These are phyloP conservation scores for Reticulascus tulasneorum DNA, from an alignment of 2,329 filamentous ascomycete species.

Conservation along the genomic window DNA sequence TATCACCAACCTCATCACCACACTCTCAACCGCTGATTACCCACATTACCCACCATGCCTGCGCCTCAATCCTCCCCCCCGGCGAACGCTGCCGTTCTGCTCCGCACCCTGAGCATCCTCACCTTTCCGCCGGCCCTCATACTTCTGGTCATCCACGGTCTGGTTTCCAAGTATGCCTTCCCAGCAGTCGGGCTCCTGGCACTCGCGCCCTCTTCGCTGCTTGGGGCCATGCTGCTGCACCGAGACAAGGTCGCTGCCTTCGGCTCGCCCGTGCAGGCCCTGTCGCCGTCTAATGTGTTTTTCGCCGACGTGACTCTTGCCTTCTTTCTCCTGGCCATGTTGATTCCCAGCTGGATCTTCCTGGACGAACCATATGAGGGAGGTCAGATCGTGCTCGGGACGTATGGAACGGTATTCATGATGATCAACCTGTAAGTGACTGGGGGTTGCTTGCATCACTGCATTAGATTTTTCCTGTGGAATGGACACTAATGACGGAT, in stretches of 20 bases:
- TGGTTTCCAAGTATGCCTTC: conserved; percentile 7
- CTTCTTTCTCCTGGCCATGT: conserved; percentile 9
- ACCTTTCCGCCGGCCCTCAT: conserved; percentile 9
- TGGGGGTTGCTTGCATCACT: background rate
- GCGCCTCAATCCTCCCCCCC: too few species aligned
- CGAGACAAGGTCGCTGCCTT: conserved; percentile 15
- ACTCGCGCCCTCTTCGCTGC: conserved; percentile 10
- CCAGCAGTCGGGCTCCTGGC: conserved; percentile 16
- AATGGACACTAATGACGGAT: background rate
- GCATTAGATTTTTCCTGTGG: background rate
- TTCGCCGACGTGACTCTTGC: conserved; percentile 10
- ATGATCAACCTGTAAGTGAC: conserved; percentile 16
- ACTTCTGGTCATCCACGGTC: conserved; percentile 8
- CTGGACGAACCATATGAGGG: background rate
- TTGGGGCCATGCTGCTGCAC: conserved; percentile 10
- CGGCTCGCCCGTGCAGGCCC: conserved; percentile 14
- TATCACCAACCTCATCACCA: too few species aligned
- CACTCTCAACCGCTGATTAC: too few species aligned
- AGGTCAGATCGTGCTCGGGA: conserved; percentile 11
- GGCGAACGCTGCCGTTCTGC: too few species aligned
- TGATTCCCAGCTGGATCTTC: conserved; percentile 14
- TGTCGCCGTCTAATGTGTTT: conserved; percentile 14
- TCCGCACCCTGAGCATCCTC: conserved; percentile 20
- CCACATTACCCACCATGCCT: too few species aligned
- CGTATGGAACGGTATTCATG: conserved; percentile 15